Evolutionary conservation across 1,139 yeast species (phyloP).

Genomic region (Suhomyces bokatorum): DNA sequence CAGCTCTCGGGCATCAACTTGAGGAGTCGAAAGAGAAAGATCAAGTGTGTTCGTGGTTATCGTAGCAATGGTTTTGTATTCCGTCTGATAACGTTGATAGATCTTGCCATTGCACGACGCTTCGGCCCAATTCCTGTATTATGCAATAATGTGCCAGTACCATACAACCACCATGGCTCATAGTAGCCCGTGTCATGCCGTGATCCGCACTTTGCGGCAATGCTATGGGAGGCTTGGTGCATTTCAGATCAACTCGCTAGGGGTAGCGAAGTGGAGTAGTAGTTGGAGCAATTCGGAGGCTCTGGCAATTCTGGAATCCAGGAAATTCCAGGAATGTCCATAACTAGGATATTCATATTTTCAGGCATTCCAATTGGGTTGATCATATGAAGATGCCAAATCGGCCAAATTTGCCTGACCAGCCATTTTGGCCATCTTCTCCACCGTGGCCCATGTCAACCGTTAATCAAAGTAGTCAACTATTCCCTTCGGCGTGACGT

Average conservation of each 20-base stretch:
- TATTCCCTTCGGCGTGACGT: not conserved
- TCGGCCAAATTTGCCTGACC: too few relatives aligned
- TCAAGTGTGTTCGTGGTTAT: not conserved
- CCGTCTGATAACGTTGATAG: not conserved
- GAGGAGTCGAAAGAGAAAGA: not conserved
- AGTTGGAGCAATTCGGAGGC: too few relatives aligned
- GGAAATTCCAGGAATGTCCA: too few relatives aligned
- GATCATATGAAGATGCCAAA: too few relatives aligned
- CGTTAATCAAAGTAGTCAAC: not conserved
- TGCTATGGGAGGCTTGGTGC: not conserved
- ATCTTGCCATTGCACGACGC: not conserved
- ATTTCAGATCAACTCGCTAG: too few relatives aligned
- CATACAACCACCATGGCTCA: slow-evolving; percentile 1
- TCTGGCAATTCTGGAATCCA: too few relatives aligned
- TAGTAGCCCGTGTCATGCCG: not conserved
- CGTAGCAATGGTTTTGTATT: not conserved
- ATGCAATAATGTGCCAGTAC: not conserved
- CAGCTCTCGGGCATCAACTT: too few relatives aligned
- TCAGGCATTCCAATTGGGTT: too few relatives aligned
- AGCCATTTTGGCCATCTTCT: too few relatives aligned
- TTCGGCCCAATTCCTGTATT: not conserved
- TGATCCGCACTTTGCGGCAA: not conserved
- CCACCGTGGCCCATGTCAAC: too few relatives aligned
- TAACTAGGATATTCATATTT: too few relatives aligned
- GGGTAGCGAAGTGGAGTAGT: too few relatives aligned